Evolutionary conservation across 257 asterid species (phyloP), one percentile per base, ranked within the genome.

Genomic region (Scutellaria barbata): DNA sequence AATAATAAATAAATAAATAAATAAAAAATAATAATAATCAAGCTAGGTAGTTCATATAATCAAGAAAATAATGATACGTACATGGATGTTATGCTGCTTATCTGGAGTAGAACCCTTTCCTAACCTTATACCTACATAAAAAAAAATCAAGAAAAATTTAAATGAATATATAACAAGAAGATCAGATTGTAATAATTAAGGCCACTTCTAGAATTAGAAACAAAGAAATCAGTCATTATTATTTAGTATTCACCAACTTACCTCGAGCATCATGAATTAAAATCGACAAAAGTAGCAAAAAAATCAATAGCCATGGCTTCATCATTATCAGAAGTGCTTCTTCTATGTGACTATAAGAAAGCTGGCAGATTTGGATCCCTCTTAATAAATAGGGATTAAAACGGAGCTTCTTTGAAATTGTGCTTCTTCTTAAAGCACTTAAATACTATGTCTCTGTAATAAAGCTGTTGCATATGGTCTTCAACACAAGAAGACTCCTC

Each of bases 241-340:
- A 45, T 45, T 17, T 42, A 10, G 13, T 39, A 39, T 8, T 16
- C 1, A 8, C 0, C 5, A 7, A 51, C 20, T 16, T 81, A 88
- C 96, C 85, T 76, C 76, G 83, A 80, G 80, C 86, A 76, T 83
- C 86, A 75, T 83, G 86, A 73, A 78, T 67, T 13, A 84, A 77
- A 61, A 73, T 64, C 5, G 82, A 80, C 74, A 87, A 59, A 43
- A 81, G 79, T 40, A 85, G 75, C 62, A 83, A 74, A 58, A 69
- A 68, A 63, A 87, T 62, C 30, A 87, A 39, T 65, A 82, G 37
- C 68, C 76, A 63, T 39, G 82, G 68, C 85, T 55, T 83, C 96
- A 88, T 83, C 96, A 88, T 90, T 7, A 56, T 68, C 60, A 16
- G 37, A 53, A 76, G 12, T 60, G 65, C 5, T 22, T 10, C 30